A percentile compares a stretch with the other conserved stretches of the same genome.
phyloP scores from a whole-genome alignment of 805 yeast genomes.

The Isabelozyma rhagii region DNA sequence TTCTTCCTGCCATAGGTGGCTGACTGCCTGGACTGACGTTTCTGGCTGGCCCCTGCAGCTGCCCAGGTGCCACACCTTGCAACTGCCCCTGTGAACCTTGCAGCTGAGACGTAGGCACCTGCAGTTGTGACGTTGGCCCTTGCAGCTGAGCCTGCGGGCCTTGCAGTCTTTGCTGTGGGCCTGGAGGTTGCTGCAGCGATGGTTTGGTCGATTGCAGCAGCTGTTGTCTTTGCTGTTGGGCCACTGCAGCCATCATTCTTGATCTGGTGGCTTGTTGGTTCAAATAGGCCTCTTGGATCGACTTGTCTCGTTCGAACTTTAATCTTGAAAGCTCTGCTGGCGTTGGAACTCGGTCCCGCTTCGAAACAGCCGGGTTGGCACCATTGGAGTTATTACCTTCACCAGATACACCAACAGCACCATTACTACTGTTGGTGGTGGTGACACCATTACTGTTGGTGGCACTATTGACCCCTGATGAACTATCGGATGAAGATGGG shows the following conservation, averaged over 20 bases:
- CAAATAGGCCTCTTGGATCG: constrained; percentile 71
- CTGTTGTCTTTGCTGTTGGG: constrained; percentile 28
- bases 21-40: constrained; percentile 14
- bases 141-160: constrained; percentile 5
- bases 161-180: constrained; percentile 20
- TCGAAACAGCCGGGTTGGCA: constrained; percentile 26
- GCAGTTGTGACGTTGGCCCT: constrained; percentile 5
- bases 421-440: constrained; percentile 1
- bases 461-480: constrained; percentile 2
- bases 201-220: constrained; percentile 4
- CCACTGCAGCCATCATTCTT: constrained; percentile 42
- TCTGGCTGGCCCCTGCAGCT: constrained; percentile 9
- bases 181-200: not conserved
- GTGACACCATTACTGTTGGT: not conserved
- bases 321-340: constrained; percentile 82
- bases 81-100: too few relatives aligned
- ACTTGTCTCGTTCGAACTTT: constrained; percentile 83
- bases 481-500: not conserved
- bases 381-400: constrained; percentile 2
- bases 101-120: constrained; percentile 1
- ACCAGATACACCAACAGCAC: not conserved
- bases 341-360: constrained; percentile 53
- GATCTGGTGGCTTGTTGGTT: constrained; percentile 42
- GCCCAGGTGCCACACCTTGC: constrained; percentile 1
- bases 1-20: not conserved